Conservation (phyloP, 1,139 yeast species). For the Suhomyces bolitotheri region DNA sequence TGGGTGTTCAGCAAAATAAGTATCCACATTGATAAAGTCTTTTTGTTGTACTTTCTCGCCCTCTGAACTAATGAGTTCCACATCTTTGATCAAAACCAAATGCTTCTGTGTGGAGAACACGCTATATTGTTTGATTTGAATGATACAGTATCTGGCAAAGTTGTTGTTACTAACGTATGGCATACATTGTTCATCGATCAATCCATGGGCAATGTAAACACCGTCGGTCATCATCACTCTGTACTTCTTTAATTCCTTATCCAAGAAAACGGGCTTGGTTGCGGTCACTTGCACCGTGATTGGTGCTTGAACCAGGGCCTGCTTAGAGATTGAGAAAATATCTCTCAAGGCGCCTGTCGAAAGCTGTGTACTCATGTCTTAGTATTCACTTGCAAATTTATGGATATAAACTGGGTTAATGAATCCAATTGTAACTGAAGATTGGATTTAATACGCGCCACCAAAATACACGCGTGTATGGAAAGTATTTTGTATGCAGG, state of each 20-base stretch:
- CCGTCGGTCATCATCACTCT: constrained; percentile 69
- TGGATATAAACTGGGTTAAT: neutral
- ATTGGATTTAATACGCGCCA: constrained; percentile 10
- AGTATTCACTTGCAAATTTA: no score
- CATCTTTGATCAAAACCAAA: constrained; percentile 54
- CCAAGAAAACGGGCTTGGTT: constrained; percentile 44
- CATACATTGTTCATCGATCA: constrained; percentile 61
- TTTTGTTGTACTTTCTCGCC: constrained; percentile 40
- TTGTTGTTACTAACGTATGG: constrained; percentile 51
- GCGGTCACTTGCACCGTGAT: constrained; percentile 51
- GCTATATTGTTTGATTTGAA: constrained; percentile 42
- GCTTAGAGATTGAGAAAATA: constrained; percentile 17
- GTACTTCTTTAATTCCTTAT: constrained; percentile 46
- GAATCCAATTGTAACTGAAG: no score
- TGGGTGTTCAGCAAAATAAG: constrained; percentile 55
- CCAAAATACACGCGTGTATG: constrained; percentile 5
- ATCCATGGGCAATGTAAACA: constrained; percentile 58
- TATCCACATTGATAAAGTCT: constrained; percentile 47
- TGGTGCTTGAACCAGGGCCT: constrained; percentile 24
- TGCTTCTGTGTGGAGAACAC: constrained; percentile 54
- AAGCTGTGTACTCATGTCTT: constrained; percentile 11
- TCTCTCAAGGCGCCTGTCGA: constrained; percentile 18
- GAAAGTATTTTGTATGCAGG: no score
- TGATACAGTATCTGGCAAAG: constrained; percentile 34
- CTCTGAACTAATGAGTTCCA: constrained; percentile 45